These are phyloP conservation scores for Periconia sp. DNA, from an alignment of 2,329 filamentous ascomycete genomes.

Conservation along the genomic window DNA sequence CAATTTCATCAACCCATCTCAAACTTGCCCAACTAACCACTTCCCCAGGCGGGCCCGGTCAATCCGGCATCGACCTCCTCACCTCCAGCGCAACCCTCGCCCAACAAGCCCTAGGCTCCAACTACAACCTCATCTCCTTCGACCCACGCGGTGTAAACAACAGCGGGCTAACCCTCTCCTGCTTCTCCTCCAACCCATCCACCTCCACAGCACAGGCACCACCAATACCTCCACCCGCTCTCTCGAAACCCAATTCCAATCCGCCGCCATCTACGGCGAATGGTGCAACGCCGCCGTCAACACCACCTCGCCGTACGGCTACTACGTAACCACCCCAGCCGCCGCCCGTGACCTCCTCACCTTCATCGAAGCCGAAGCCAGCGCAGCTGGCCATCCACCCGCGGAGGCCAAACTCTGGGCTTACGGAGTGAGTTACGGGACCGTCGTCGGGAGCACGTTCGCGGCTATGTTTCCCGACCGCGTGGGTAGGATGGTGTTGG, in stretches of 20 bases:
- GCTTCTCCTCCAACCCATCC: slow-evolving; percentile 17
- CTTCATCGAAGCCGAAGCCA: slow-evolving; percentile 1
- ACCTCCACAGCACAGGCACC: not conserved
- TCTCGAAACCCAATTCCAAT: not conserved
- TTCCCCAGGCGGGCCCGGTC: slow-evolving; percentile 27
- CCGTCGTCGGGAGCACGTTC: slow-evolving; percentile 30
- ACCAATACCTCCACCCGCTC: not conserved
- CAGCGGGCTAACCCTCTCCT: slow-evolving; percentile 13
- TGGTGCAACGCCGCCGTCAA: not conserved
- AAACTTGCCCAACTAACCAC: not conserved
- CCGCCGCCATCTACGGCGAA: slow-evolving; percentile 1
- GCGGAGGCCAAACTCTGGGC: slow-evolving; percentile 29
- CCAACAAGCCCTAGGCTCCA: slow-evolving; percentile 9
- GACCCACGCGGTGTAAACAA: slow-evolving; percentile 33
- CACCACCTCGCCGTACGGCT: not conserved
- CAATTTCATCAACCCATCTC: not conserved
- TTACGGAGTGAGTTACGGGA: slow-evolving; percentile 48
- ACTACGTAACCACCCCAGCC: slow-evolving; percentile 1
- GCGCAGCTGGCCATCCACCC: not conserved
- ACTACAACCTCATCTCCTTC: slow-evolving; percentile 29
- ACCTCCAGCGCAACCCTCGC: slow-evolving; percentile 11
- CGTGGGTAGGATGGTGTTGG: slow-evolving; percentile 26
- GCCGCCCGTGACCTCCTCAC: slow-evolving; percentile 1
- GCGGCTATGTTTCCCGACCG: slow-evolving; percentile 19
- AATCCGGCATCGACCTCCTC: slow-evolving; percentile 29